phyloP scores from a whole-genome alignment of 345 rosid genomes.

The Eucalyptus shirleyi region DNA sequence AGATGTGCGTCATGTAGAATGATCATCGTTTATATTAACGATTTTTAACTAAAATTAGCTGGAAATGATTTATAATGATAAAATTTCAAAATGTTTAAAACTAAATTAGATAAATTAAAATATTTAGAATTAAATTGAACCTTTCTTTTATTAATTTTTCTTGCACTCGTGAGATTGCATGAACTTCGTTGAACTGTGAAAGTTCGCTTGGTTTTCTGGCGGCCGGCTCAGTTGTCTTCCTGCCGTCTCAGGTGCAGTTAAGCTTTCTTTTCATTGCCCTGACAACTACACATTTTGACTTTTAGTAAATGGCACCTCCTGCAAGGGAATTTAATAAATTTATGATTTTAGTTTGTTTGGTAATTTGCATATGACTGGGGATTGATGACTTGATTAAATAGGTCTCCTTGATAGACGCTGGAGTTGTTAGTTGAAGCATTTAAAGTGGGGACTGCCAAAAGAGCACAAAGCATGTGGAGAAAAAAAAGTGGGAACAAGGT shows the following conservation, averaged over 20 bases:
- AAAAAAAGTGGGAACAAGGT: not conserved
- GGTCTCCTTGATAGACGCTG: not conserved
- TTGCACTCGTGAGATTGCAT: too few relatives aligned
- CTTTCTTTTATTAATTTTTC: too few relatives aligned
- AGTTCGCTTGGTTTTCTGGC: not conserved
- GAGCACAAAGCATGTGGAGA: not conserved
- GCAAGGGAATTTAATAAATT: not conserved
- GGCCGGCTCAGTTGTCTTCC: not conserved
- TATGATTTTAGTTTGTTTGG: not conserved
- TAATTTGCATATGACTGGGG: not conserved
- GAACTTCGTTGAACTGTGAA: not conserved
- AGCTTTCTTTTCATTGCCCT: not conserved
- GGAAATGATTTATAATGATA: fast-evolving
- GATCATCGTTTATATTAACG: fast-evolving
- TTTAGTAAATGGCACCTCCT: not conserved
- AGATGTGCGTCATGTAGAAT: fast-evolving
- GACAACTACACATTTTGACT: not conserved
- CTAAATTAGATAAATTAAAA: too few relatives aligned
- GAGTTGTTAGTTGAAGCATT: not conserved
- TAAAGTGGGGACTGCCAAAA: not conserved
- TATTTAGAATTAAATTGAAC: fast-evolving
- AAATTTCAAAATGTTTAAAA: not conserved
- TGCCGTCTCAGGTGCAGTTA: not conserved
- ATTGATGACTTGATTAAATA: not conserved
- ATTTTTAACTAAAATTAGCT: not conserved